A percentile compares a stretch with the other conserved stretches of the same genome.
These are phyloP conservation scores for Rosellinia necatrix DNA, from an alignment of 2,329 filamentous ascomycete species.

Conservation along the genomic window DNA sequence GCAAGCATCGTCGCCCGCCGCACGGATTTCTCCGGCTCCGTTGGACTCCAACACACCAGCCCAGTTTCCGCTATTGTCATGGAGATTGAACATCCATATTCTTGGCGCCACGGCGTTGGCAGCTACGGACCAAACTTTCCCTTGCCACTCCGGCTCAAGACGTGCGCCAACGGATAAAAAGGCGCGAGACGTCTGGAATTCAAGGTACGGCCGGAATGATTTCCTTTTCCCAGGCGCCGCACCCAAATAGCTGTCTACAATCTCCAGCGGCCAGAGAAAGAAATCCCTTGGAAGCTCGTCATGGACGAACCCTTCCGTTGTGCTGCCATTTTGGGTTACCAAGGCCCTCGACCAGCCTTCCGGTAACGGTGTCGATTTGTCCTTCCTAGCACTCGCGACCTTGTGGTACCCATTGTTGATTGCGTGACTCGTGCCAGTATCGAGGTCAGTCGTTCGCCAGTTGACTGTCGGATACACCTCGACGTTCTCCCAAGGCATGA, in stretches of 20 bases:
- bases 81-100: background rate
- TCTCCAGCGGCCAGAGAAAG: background rate
- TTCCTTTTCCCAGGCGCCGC: no score
- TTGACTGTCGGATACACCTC: background rate
- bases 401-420: background rate
- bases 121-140: background rate
- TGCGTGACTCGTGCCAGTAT: background rate
- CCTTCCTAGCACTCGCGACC: background rate
- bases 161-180: background rate
- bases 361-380: background rate
- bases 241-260: background rate
- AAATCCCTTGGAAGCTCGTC: background rate
- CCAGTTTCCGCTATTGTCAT: background rate
- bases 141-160: background rate
- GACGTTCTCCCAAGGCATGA: background rate
- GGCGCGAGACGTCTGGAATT: conserved; percentile 2
- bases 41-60: background rate
- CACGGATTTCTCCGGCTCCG: background rate
- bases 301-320: background rate
- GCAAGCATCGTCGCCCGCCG: background rate
- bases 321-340: background rate
- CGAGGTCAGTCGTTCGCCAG: background rate
- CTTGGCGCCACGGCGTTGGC: background rate
- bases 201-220: background rate
- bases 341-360: background rate